These are phyloP conservation scores for Agastache rugosa DNA, from an alignment of 257 asterid genomes.

Conservation along the genomic window DNA sequence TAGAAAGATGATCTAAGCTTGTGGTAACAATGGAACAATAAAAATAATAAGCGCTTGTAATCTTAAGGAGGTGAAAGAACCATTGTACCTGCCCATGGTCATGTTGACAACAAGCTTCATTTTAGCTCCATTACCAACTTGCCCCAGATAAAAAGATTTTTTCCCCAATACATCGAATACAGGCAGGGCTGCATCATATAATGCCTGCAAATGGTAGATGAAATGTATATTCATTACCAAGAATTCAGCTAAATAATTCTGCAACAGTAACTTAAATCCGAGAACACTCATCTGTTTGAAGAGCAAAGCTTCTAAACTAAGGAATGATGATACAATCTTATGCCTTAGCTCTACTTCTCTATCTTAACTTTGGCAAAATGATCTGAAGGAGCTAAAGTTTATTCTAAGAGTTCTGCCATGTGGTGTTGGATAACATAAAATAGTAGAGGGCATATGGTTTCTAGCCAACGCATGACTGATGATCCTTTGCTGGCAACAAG, in stretches of 20 bases:
- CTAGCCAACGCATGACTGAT: too few species aligned
- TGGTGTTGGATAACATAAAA: too few species aligned
- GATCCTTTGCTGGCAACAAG: too few species aligned
- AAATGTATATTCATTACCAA: slow-evolving; percentile 25
- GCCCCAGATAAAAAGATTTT: slow-evolving; percentile 83
- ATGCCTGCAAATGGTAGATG: slow-evolving; percentile 48
- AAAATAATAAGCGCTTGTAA: not conserved
- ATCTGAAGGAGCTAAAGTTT: not conserved
- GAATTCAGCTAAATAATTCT: slow-evolving; percentile 7
- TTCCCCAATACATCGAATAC: slow-evolving; percentile 91
- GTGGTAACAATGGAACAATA: not conserved
- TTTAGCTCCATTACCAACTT: slow-evolving; percentile 94
- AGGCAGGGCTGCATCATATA: slow-evolving; percentile 73
- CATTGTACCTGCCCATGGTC: slow-evolving; percentile 93
- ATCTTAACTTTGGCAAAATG: slow-evolving; percentile 16
- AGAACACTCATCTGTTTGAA: not conserved
- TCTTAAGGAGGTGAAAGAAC: slow-evolving; percentile 11
- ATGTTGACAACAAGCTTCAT: slow-evolving; percentile 99
- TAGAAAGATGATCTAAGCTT: slow-evolving; percentile 13
- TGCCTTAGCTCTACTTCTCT: not conserved
- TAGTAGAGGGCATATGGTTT: too few species aligned
- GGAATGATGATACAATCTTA: not conserved
- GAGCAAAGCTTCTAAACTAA: slow-evolving; percentile 4
- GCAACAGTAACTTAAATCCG: not conserved
- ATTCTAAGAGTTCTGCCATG: not conserved